These are phyloP conservation scores for Coemansia sp. DNA, from an alignment of 192 early-diverging fungal species.

Conservation along the genomic window DNA sequence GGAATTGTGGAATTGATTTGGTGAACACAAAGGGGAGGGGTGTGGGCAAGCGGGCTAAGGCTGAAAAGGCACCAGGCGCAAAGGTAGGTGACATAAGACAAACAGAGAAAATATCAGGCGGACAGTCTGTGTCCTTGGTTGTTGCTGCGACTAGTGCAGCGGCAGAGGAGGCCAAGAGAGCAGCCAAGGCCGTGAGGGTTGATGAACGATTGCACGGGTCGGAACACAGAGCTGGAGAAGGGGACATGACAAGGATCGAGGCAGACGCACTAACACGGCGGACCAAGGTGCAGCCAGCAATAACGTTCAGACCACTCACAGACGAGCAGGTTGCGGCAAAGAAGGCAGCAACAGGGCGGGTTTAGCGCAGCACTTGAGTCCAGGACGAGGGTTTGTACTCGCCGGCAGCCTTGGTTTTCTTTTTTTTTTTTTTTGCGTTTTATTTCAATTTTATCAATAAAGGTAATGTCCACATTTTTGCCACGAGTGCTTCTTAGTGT, in stretches of 20 bases:
- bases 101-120: slow-evolving; percentile 3
- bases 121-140: slow-evolving; percentile 20
- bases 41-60: slow-evolving; percentile 30
- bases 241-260: background rate
- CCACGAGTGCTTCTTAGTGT: background rate
- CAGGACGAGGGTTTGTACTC: slow-evolving; percentile 3
- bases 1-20: slow-evolving; percentile 40
- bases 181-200: background rate
- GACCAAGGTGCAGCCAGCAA: slow-evolving; percentile 27
- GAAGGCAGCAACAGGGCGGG: slow-evolving; percentile 8
- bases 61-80: slow-evolving; percentile 6
- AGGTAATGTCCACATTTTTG: background rate
- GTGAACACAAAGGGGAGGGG: slow-evolving; percentile 6
- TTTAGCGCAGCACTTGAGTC: background rate
- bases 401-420: background rate
- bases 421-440: slow-evolving; percentile 8
- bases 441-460: background rate
- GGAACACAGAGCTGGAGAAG: background rate
- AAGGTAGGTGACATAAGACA: slow-evolving; percentile 6
- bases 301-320: slow-evolving; percentile 34
- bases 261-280: slow-evolving; percentile 7
- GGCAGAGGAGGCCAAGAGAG: slow-evolving; percentile 22
- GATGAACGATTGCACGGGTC: background rate
- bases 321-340: slow-evolving; percentile 45
- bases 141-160: slow-evolving; percentile 38